These are phyloP conservation scores for Bjerkandera adusta DNA, from an alignment of 1,284 basidiomycete species.

Conservation along the genomic window DNA sequence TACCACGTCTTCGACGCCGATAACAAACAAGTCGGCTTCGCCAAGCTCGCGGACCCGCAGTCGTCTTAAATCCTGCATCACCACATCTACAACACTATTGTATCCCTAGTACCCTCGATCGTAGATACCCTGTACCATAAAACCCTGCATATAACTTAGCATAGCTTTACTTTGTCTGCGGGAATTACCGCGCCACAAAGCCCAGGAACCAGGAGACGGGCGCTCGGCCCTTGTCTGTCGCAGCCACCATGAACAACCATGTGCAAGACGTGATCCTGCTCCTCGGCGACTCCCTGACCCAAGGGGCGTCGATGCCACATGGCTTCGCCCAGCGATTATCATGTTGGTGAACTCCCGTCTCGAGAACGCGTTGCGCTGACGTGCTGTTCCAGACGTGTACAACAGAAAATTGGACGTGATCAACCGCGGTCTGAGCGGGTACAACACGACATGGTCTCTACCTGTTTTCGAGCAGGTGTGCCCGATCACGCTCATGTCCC, in stretches of 20 bases:
- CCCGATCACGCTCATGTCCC: background rate
- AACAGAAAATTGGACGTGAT: conserved; percentile 78
- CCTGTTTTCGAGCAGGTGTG: conserved; percentile 75
- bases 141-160: too few species aligned
- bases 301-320: conserved; percentile 54
- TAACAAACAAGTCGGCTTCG: too few species aligned
- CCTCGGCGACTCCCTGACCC: conserved; percentile 77
- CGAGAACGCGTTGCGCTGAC: background rate
- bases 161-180: too few species aligned
- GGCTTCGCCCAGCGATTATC: conserved; percentile 65
- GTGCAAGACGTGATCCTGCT: conserved; percentile 67
- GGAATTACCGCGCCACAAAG: too few species aligned
- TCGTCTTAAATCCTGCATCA: too few species aligned
- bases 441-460: conserved; percentile 83
- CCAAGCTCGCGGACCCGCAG: too few species aligned
- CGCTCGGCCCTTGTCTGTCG: too few species aligned
- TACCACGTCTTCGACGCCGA: too few species aligned
- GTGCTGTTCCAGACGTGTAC: conserved; percentile 57
- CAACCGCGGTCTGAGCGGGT: conserved; percentile 79
- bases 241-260: conserved; percentile 50
- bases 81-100: too few species aligned
- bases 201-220: too few species aligned
- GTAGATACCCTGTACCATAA: too few species aligned
- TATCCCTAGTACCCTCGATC: too few species aligned
- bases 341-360: conserved; percentile 38